These are phyloP conservation scores for Tirmania nivea DNA, from an alignment of 495 filamentous ascomycete species.

Conservation along the genomic window DNA sequence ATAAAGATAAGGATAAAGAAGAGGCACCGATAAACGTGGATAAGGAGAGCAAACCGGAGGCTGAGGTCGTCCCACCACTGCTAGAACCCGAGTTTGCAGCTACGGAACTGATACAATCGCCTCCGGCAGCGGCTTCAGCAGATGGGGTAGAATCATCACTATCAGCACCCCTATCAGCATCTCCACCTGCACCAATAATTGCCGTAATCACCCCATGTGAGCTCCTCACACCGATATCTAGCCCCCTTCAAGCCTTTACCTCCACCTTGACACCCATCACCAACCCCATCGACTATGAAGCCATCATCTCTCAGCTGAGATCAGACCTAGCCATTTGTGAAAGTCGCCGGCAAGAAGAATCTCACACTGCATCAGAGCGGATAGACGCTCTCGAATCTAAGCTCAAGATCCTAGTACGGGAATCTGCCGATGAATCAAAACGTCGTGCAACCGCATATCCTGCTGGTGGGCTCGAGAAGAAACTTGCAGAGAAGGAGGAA, in stretches of 20 bases:
- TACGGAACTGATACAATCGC: background rate
- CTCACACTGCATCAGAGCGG: conserved; percentile 37
- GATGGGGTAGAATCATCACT: background rate
- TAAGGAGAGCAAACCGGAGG: background rate
- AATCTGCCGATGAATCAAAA: conserved; percentile 49
- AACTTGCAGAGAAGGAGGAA: conserved; percentile 70
- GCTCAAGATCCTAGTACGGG: conserved; percentile 62
- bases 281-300: conserved; percentile 12
- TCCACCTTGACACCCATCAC: background rate
- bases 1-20: background rate
- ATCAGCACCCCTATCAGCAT: background rate
- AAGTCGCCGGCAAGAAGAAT: conserved; percentile 31
- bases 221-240: background rate
- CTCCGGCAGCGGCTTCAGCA: background rate
- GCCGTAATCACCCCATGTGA: background rate
- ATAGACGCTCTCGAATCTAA: conserved; percentile 87
- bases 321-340: conserved; percentile 15
- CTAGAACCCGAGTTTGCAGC: background rate
- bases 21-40: background rate
- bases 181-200: background rate
- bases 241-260: background rate
- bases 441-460: conserved; percentile 37
- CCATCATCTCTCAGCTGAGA: conserved; percentile 10
- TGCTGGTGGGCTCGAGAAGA: conserved; percentile 45
- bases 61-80: background rate